Base-by-base conservation (phyloP, 2,329 filamentous ascomycete species). In the Fusarium oxysporum region DNA sequence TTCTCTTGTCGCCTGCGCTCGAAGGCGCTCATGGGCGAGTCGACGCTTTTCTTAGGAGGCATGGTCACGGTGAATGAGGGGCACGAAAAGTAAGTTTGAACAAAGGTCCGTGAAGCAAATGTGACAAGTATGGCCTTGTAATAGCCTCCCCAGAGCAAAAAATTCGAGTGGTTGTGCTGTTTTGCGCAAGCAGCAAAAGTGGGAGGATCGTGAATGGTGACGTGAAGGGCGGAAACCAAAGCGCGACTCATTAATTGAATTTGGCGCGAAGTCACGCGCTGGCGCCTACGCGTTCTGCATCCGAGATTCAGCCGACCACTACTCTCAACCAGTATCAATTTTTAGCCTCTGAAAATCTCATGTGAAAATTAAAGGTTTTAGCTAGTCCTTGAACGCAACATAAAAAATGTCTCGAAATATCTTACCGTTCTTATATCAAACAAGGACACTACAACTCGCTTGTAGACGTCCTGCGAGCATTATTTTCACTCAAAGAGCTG, bases 1-100 rank as follows among this genome's bases (percentile, higher is more conserved):
- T 97, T 97, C 68, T 95, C 94, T 21, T 94, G 89, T 1, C 95
- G 89, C 75, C 93, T 91, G 77, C 92, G 91, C 85, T 97, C 95
- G 82, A 97, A 98, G 43, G 94, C 93, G 82, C 93, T 97, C 76
- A 97, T 85, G 40, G 77, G 87, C 28, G 75, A 78, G 19, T 81
- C 81, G 7, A 17, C 25, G 44, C 85, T 83, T 28, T 81, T 83
- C 21, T 83, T 82, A 4, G 83, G 79, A 4, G 87, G 81, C 87
- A 90, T 65, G 16, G 8, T 50, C 37, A 47, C 16, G 23, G 10
- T 37, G 6, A 50, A 40, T 21, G 6, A 25, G 30, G 43, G 19
- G 33, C 21, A n/a, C 10, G 10, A 38, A 59, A 21, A 23, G 25
- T 12, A 25, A 40, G 8, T 32, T 25, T n/a, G 25, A 38, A 12